These are phyloP conservation scores for Carex pumila DNA, from an alignment of 176 grass and related monocot genomes.

Conservation along the genomic window DNA sequence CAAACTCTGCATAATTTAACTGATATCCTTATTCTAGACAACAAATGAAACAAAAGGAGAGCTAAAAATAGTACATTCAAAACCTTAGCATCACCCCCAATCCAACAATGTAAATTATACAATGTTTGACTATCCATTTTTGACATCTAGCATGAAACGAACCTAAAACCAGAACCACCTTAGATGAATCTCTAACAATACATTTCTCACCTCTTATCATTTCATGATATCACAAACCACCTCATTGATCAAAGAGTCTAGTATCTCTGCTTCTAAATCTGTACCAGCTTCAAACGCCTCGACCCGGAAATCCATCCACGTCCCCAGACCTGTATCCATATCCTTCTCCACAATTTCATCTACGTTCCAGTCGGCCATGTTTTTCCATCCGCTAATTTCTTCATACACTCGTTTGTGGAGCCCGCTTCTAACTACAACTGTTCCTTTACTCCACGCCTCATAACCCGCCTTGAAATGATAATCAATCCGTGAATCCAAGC, in stretches of 20 bases:
- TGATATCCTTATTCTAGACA: conserved; percentile 14
- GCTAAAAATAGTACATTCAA: not conserved
- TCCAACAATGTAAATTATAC: not conserved
- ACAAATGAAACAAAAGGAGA: conserved; percentile 5
- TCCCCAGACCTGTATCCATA: conserved; percentile 61
- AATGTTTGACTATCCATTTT: not conserved
- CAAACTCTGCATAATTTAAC: not conserved
- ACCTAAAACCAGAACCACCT: not conserved
- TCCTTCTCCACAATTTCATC: conserved; percentile 76
- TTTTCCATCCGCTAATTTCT: conserved; percentile 50
- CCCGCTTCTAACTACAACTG: conserved; percentile 16
- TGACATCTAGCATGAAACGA: not conserved
- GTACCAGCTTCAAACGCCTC: conserved; percentile 48
- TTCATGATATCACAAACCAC: conserved; percentile 45
- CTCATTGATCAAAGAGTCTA: conserved; percentile 63
- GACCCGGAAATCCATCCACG: conserved; percentile 56
- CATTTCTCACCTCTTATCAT: conserved; percentile 15
- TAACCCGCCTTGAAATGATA: conserved; percentile 66
- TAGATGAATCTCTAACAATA: not conserved
- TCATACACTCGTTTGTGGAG: conserved; percentile 35
- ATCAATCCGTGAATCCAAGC: conserved; percentile 39
- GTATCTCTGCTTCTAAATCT: conserved; percentile 46
- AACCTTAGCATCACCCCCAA: not conserved
- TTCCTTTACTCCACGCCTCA: conserved; percentile 64
- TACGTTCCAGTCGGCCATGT: conserved; percentile 51